A percentile compares a stretch with the other conserved stretches of the same genome.
Conservation (phyloP, 2,329 filamentous ascomycete species). For the Huntiella bhutanensis region DNA sequence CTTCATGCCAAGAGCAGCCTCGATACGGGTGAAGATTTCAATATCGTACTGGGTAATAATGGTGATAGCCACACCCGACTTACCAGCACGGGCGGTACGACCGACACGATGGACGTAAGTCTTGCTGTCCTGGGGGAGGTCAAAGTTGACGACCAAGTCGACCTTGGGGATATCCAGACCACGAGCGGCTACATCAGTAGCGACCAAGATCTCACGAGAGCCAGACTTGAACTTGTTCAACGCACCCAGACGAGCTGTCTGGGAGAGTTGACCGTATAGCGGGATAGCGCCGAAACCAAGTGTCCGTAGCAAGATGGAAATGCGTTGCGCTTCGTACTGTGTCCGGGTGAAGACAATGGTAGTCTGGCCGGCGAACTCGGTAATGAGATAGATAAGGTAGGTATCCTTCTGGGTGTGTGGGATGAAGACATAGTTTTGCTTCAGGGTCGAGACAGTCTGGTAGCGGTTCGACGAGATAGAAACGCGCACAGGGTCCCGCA, state of each 20-base stretch:
- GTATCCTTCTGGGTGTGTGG: constrained; percentile 77
- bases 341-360: constrained; percentile 85
- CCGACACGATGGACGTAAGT: constrained; percentile 85
- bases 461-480: constrained; percentile 69
- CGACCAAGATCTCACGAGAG: constrained; percentile 70
- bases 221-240: constrained; percentile 76
- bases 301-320: constrained; percentile 64
- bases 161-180: constrained; percentile 89
- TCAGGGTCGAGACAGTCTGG: constrained; percentile 74
- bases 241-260: constrained; percentile 69
- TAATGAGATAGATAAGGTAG: constrained; percentile 70
- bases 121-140: constrained; percentile 68
- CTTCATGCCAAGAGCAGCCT: constrained; percentile 63
- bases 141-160: constrained; percentile 70
- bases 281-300: constrained; percentile 85
- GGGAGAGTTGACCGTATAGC: constrained; percentile 77
- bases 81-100: constrained; percentile 71
- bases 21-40: constrained; percentile 63
- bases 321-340: constrained; percentile 72
- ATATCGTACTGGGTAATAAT: constrained; percentile 78
- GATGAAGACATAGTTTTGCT: constrained; percentile 74
- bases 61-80: constrained; percentile 61
- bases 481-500: constrained; percentile 68
- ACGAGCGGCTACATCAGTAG: constrained; percentile 83
- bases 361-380: constrained; percentile 71